A percentile compares a stretch with the other conserved stretches of the same genome.
These are phyloP conservation scores for Prototheca wickerhamii DNA, from an alignment of 163 green algal species.

Conservation along the genomic window DNA sequence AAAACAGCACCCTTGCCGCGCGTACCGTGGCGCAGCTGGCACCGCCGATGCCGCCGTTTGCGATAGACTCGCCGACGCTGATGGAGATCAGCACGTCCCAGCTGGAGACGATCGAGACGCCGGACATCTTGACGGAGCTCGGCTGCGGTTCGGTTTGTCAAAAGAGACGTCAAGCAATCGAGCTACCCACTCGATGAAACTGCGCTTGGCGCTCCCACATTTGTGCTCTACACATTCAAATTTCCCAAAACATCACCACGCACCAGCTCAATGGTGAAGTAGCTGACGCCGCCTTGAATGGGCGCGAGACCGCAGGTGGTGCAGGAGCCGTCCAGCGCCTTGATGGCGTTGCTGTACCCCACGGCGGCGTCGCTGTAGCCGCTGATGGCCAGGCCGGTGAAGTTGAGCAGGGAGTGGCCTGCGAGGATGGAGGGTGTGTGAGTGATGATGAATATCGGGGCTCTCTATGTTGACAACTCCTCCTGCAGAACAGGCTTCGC, in stretches of 20 bases:
- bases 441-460: no score
- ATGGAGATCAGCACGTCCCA: constrained; percentile 6
- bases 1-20: no score
- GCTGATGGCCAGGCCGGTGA: constrained; percentile 13
- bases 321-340: constrained; percentile 23
- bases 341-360: constrained; percentile 17
- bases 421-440: neutral
- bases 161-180: no score
- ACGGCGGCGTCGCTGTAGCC: constrained; percentile 6
- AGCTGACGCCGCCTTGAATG: constrained; percentile 9
- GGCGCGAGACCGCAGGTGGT: constrained; percentile 11
- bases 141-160: no score
- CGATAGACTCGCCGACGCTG: constrained; percentile 11
- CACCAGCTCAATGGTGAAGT: constrained; percentile 14
- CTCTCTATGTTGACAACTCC: no score
- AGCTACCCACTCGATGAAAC: no score
- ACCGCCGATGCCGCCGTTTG: constrained; percentile 11
- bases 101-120: constrained; percentile 8
- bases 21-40: constrained; percentile 3
- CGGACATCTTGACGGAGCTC: neutral
- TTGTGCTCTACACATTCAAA: no score
- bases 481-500: no score
- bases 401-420: constrained; percentile 19
- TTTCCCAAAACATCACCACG: neutral
- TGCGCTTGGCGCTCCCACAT: no score